Percentiles rank a stretch among this genome's conserved stretches.
These are phyloP conservation scores for Cardamine occulta DNA, from an alignment of 345 rosid species.

Conservation along the genomic window DNA sequence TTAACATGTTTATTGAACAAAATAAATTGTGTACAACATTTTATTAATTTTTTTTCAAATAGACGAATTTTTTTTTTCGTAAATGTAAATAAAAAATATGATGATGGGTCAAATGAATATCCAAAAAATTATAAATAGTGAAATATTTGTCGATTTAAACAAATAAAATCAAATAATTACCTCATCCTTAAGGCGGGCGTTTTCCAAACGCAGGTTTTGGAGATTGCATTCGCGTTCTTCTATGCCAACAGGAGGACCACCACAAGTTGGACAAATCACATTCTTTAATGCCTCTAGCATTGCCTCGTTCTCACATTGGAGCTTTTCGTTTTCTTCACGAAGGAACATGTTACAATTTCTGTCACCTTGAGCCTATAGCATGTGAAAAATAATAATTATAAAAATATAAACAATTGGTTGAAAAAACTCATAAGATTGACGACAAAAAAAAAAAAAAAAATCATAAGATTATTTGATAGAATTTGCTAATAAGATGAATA, in stretches of 20 bases:
- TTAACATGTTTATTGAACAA: not conserved
- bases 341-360: slow-evolving; percentile 55
- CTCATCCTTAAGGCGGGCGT: slow-evolving; percentile 54
- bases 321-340: slow-evolving; percentile 61
- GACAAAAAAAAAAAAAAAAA: too few relatives aligned
- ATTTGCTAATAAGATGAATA: slow-evolving; percentile 11
- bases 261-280: slow-evolving; percentile 67
- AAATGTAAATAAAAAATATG: not conserved
- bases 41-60: not conserved
- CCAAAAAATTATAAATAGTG: not conserved
- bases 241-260: slow-evolving; percentile 62
- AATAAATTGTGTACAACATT: not conserved
- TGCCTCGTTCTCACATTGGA: slow-evolving; percentile 55
- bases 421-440: too few relatives aligned
- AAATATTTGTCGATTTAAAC: not conserved
- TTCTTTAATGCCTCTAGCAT: slow-evolving; percentile 59
- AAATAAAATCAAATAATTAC: slow-evolving; percentile 29
- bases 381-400: not conserved
- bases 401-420: not conserved
- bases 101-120: not conserved
- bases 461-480: not conserved
- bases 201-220: slow-evolving; percentile 53
- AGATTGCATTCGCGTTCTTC: slow-evolving; percentile 50
- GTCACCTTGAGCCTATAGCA: slow-evolving; percentile 59
- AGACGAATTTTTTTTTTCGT: not conserved